phyloP scores from a whole-genome alignment of 257 asterid species.

The Cynanchum wilfordii region DNA sequence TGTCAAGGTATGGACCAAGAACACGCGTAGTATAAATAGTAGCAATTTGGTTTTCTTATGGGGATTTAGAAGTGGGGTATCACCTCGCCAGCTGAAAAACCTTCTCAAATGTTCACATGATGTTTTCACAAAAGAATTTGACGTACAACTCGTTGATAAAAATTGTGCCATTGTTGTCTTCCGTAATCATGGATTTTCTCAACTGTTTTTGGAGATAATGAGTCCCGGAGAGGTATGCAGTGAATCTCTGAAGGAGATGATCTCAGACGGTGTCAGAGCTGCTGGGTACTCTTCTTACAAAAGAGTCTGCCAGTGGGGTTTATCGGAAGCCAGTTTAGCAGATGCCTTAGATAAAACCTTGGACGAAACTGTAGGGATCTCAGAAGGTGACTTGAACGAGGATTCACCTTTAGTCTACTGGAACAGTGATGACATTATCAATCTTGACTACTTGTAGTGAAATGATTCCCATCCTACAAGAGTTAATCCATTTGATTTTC shows the following conservation, averaged over 20 bases:
- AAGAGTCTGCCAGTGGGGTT: slow-evolving; percentile 44
- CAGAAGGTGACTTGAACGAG: slow-evolving; percentile 30
- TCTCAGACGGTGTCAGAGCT: slow-evolving; percentile 59
- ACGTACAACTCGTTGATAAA: slow-evolving; percentile 63
- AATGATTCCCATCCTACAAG: neutral
- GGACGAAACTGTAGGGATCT: slow-evolving; percentile 36
- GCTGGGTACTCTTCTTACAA: slow-evolving; percentile 52
- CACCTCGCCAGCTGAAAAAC: slow-evolving; percentile 51
- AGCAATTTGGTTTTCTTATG: slow-evolving; percentile 59
- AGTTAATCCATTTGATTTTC: neutral
- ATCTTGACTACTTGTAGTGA: slow-evolving; percentile 57
- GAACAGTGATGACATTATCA: slow-evolving; percentile 61
- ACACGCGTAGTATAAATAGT: slow-evolving; percentile 35
- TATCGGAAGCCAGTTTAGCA: slow-evolving; percentile 57
- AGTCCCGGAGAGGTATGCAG: slow-evolving; percentile 37
- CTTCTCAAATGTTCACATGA: slow-evolving; percentile 49
- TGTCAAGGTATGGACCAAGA: slow-evolving; percentile 43
- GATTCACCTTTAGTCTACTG: slow-evolving; percentile 42
- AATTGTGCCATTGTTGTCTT: slow-evolving; percentile 74
- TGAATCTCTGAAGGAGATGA: slow-evolving; percentile 38
- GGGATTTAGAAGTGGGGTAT: slow-evolving; percentile 68
- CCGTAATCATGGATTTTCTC: slow-evolving; percentile 43
- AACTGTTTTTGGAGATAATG: slow-evolving; percentile 46
- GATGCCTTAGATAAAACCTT: slow-evolving; percentile 55
- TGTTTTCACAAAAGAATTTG: slow-evolving; percentile 49